Base-by-base conservation (phyloP, 257 asterid species). In the Rauvolfia tetraphylla region DNA sequence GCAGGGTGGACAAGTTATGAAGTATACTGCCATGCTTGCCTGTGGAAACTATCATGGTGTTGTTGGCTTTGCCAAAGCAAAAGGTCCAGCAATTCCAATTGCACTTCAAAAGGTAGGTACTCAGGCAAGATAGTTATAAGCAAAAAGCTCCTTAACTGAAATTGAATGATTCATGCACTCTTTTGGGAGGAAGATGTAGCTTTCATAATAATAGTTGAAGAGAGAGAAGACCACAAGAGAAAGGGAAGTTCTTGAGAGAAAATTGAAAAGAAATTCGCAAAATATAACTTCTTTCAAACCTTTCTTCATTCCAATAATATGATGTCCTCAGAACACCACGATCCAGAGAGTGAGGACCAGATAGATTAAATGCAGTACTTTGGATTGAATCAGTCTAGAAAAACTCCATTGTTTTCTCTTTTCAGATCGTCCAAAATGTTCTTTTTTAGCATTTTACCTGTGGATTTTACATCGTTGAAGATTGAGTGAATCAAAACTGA, bases 21-120 rank as follows among this genome's bases (percentile, higher is more conserved):
- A 90, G 85, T 92, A 89, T 82, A 88, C 96, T 84, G 98, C 95
- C 33, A 85, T 91, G 87, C 83, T 95, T 54, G 99, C 92, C 72
- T 95, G 99, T 85, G 99, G 99, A 70, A 95, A 95, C 85, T 92
- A 92, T 88, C 86, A 91, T 25, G 99, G 98, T 41, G 93, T 93
- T 69, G 87, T 95, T 85, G 99, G 99, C 77, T 92, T 82, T 81
- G 99, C 98, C 76, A 95, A 88, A 88, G 98, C 97, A 56, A 95
- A 92, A 87, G 98, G 96, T 82, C 93, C 95, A 46, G 79, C 93
- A 61, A 80, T 86, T 78, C 93, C 95, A 11, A 73, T 86, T 68
- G 97, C 99, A 79, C 88, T 92, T 81, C 97, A 90, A 85, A 94
- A 94, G 97, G 98, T 93, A 81, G 22, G 66, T 31, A 18, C 49